phyloP scores from a whole-genome alignment of 306 rosid genomes.

The Fragaria vesca region DNA sequence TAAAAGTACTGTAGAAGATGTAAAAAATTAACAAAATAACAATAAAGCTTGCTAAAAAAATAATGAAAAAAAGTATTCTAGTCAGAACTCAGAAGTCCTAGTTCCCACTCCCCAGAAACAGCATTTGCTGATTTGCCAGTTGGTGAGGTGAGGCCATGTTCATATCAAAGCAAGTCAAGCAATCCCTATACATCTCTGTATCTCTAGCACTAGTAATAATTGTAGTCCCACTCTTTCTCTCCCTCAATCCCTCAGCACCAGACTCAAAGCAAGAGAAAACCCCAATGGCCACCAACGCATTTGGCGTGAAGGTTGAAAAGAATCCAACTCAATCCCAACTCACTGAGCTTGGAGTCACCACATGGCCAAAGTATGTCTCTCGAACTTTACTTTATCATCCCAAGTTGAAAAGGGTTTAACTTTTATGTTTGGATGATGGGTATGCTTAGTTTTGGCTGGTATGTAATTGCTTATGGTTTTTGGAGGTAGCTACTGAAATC shows the following conservation, averaged over 20 bases:
- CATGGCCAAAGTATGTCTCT: slow-evolving; percentile 11
- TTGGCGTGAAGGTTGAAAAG: slow-evolving; percentile 18
- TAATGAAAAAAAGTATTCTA: too few relatives aligned
- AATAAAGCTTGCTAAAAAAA: too few relatives aligned
- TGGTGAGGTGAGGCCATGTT: not conserved
- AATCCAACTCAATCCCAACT: slow-evolving; percentile 16
- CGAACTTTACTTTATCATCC: not conserved
- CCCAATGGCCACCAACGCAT: slow-evolving; percentile 9
- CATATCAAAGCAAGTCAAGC: not conserved
- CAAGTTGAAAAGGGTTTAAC: not conserved
- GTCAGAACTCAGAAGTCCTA: too few relatives aligned
- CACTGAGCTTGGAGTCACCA: slow-evolving; percentile 15
- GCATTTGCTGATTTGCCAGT: not conserved
- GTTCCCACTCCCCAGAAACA: not conserved
- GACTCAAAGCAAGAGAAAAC: not conserved
- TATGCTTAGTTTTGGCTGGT: not conserved
- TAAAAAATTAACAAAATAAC: too few relatives aligned
- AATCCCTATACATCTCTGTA: not conserved
- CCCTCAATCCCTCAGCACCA: not conserved
- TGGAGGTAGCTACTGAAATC: not conserved
- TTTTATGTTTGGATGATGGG: not conserved
- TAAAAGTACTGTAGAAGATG: too few relatives aligned
- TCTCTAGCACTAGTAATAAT: not conserved
- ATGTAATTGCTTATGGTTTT: not conserved
- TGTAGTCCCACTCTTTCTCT: not conserved